Conservation (phyloP, 352 stramenopile genomes). For the Saprolegnia diclina region DNA sequence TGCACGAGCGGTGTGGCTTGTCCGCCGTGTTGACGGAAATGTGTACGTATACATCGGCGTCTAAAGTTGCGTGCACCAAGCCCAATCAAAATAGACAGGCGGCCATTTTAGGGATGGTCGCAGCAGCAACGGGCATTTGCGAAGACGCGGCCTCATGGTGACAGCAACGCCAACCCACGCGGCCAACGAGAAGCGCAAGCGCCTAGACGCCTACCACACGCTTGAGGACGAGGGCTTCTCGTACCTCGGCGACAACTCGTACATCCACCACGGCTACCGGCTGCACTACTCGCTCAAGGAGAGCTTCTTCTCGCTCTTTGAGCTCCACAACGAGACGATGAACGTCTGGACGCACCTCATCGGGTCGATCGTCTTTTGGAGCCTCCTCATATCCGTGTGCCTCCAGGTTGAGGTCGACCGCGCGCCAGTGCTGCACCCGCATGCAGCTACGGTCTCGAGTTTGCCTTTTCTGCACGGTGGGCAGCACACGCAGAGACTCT, state of each 20-base stretch:
- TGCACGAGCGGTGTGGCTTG: too few relatives aligned
- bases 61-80: too few relatives aligned
- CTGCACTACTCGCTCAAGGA: slow-evolving; percentile 78
- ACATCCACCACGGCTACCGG: slow-evolving; percentile 79
- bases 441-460: background rate
- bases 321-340: slow-evolving; percentile 85
- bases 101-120: too few relatives aligned
- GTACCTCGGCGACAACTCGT: slow-evolving; percentile 81
- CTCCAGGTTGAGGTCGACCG: background rate
- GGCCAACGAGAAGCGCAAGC: slow-evolving; percentile 3
- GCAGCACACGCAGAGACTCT: slow-evolving; percentile 45
- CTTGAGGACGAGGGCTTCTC: slow-evolving; percentile 74
- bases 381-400: slow-evolving; percentile 56
- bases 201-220: slow-evolving; percentile 40
- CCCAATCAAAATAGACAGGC: too few relatives aligned
- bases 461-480: slow-evolving; percentile 41
- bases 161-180: background rate
- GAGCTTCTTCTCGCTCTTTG: slow-evolving; percentile 73
- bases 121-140: background rate
- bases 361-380: slow-evolving; percentile 76
- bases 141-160: background rate
- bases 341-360: slow-evolving; percentile 88
- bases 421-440: background rate
- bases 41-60: too few relatives aligned
- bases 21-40: too few relatives aligned